Conservation (phyloP, 305 asterid genomes). For the Lippia alba region DNA sequence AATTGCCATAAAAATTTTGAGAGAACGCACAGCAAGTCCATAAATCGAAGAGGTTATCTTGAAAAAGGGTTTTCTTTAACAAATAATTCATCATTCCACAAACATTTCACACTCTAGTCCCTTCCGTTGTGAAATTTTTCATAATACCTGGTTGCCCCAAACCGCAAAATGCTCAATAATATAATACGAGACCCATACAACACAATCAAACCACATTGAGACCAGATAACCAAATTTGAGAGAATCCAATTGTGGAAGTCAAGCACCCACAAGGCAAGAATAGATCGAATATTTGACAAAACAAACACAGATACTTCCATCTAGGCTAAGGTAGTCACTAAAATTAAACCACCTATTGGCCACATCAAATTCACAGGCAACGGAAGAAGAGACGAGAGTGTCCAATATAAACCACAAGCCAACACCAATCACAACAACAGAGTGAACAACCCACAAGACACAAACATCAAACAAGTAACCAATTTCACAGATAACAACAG, state of each 20-base stretch:
- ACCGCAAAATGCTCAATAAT: too few relatives aligned
- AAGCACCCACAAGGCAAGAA: slow-evolving; percentile 12
- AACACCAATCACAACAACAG: slow-evolving; percentile 39
- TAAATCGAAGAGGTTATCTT: too few relatives aligned
- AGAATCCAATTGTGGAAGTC: neutral
- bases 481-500: slow-evolving; percentile 33
- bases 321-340: slow-evolving; percentile 58
- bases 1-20: too few relatives aligned
- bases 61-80: too few relatives aligned
- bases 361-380: slow-evolving; percentile 44
- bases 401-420: slow-evolving; percentile 45
- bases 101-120: too few relatives aligned
- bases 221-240: slow-evolving; percentile 1
- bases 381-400: slow-evolving; percentile 2
- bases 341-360: slow-evolving; percentile 71
- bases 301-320: slow-evolving; percentile 32
- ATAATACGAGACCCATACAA: too few relatives aligned
- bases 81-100: too few relatives aligned
- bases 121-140: too few relatives aligned
- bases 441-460: slow-evolving; percentile 38
- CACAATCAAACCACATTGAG: too few relatives aligned
- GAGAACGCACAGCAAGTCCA: too few relatives aligned
- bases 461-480: slow-evolving; percentile 39
- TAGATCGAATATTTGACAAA: neutral
- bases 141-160: too few relatives aligned